These are phyloP conservation scores for Penicillium verrucosum DNA, from an alignment of 2,329 filamentous ascomycete species.

Conservation along the genomic window DNA sequence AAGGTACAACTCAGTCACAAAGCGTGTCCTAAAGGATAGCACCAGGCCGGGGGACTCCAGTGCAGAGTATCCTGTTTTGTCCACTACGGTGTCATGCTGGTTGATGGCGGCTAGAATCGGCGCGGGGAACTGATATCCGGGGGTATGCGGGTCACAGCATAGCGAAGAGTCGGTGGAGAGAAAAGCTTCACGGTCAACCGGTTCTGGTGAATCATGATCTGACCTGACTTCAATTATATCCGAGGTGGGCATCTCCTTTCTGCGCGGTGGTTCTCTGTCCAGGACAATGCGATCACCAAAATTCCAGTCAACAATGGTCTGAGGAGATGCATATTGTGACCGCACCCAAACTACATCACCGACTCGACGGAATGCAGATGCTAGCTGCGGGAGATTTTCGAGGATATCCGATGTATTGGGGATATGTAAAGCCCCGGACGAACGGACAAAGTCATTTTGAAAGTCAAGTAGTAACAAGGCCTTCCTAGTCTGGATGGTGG, in stretches of 20 bases:
- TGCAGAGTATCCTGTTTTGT: constrained; percentile 84
- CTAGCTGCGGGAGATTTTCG: constrained; percentile 63
- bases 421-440: constrained; percentile 65
- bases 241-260: constrained; percentile 4
- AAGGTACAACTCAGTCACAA: constrained; percentile 85
- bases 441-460: constrained; percentile 81
- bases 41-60: constrained; percentile 73
- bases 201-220: constrained; percentile 20
- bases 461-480: constrained; percentile 82
- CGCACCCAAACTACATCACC: constrained; percentile 82
- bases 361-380: constrained; percentile 67
- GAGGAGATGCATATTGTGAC: constrained; percentile 66
- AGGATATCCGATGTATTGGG: constrained; percentile 63
- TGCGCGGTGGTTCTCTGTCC: constrained; percentile 25
- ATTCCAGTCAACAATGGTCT: constrained; percentile 53
- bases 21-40: constrained; percentile 72
- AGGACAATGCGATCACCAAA: constrained; percentile 47
- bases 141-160: constrained; percentile 41
- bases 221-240: constrained; percentile 23
- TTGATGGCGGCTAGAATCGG: constrained; percentile 51
- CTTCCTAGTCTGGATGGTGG: constrained; percentile 57
- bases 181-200: constrained; percentile 44
- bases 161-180: constrained; percentile 33
- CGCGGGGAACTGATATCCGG: constrained; percentile 51
- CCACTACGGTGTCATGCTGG: constrained; percentile 51